Evolutionary conservation across 352 stramenopile genomes (phyloP), one percentile per base, ranked within the genome.

Genomic region (Phytophthora tubulina): DNA sequence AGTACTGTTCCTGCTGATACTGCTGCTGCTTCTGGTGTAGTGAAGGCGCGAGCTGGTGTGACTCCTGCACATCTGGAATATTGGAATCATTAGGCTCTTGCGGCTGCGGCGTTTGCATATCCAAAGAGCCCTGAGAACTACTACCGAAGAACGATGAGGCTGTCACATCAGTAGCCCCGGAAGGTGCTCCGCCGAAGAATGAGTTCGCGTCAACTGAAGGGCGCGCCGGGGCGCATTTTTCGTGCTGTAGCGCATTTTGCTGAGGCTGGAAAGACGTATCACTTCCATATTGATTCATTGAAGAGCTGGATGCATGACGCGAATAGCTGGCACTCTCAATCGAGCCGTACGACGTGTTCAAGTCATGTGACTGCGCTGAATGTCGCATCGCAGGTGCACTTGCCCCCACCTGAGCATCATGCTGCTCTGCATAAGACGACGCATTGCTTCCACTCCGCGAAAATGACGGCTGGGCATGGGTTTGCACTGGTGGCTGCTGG

Each of bases 361-460:
- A 66, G 44, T 74, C 56, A 41, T 59, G 56, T 30, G 45, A 51
- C 15, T 72, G 64, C 8, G 52, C n/a, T 15, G 49, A 52, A 58
- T 63, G 32, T 52, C 38, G 68, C 13, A 44, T 72, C 32, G 60
- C 36, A 9, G 63, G 57, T 33, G 48, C 41, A 36, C 44, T 57
- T 60, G 70, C 15, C 33, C 42, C 9, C 14, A 50, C 17, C 32
- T 70, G 56, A 14, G 49, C 27, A 59, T 44, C 30, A 38, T 75
- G 59, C 31, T 76, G 75, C 11, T 86, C 72, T 31, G 56, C 60
- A 66, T 79, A 69, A 11, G 75, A 82, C 46, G 77, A 86, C 17
- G 67, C 54, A 33, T 82, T 81, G 57, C 77, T 89, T 27, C 41
- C 63, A 65, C 51, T 73, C 4, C 72, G 72, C 38, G 70, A 76